Evolutionary conservation across 2,329 filamentous ascomycete species (phyloP).

Genomic region (Colletotrichum simmondsii): DNA sequence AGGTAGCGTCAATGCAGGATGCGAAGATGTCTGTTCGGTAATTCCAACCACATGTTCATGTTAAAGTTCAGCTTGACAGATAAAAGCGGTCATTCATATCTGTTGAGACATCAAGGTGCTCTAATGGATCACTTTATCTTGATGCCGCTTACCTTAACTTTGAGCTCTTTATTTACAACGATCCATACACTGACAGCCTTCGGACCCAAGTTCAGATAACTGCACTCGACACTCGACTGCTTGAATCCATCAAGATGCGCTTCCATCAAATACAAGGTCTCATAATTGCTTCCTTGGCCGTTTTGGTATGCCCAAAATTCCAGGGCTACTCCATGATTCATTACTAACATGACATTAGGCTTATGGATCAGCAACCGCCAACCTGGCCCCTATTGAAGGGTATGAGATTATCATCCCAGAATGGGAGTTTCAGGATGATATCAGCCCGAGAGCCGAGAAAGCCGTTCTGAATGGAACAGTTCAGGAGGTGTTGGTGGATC

Average conservation of each 20-base stretch:
- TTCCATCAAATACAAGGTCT: not conserved
- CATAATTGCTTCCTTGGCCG: not conserved
- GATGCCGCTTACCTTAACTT: too few species aligned
- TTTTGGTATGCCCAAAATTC: not conserved
- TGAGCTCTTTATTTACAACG: too few species aligned
- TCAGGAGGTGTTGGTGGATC: not conserved
- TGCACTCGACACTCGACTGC: rapidly evolving
- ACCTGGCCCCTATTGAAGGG: not conserved
- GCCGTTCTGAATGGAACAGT: not conserved
- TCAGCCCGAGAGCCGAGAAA: not conserved
- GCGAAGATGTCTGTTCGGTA: too few species aligned
- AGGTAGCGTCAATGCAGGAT: too few species aligned
- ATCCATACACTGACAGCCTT: not conserved
- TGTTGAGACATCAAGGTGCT: too few species aligned
- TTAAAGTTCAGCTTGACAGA: too few species aligned
- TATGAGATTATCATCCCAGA: not conserved
- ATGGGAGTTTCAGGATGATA: not conserved
- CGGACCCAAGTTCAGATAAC: not conserved
- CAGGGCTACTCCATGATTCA: not conserved
- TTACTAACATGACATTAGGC: not conserved
- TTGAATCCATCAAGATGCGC: not conserved
- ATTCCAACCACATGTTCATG: too few species aligned
- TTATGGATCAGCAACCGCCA: not conserved
- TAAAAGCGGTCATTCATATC: too few species aligned
- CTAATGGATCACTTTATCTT: too few species aligned